Percentiles rank a stretch among this genome's conserved stretches.
These are phyloP conservation scores for Hypocreales sp. DNA, from an alignment of 2,329 filamentous ascomycete genomes.

Conservation along the genomic window DNA sequence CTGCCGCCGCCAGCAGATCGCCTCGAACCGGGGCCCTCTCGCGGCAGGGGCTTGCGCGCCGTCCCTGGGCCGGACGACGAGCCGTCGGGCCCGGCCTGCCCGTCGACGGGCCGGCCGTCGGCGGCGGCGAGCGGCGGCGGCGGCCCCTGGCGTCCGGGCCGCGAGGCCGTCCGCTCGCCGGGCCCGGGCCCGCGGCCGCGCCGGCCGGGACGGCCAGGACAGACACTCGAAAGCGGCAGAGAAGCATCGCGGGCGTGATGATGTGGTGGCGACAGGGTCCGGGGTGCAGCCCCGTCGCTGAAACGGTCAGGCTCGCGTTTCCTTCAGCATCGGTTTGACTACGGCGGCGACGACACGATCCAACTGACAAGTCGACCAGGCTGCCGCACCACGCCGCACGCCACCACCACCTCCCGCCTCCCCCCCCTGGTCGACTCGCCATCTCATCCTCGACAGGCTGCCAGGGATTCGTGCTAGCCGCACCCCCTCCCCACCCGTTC, in stretches of 20 bases:
- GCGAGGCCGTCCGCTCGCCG: too few species aligned
- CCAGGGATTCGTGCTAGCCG: too few species aligned
- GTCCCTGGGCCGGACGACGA: too few species aligned
- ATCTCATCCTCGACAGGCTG: neutral
- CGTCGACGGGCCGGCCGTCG: too few species aligned
- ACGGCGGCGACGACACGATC: conserved; percentile 8
- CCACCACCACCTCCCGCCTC: conserved; percentile 1
- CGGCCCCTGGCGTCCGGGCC: too few species aligned
- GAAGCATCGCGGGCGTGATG: too few species aligned
- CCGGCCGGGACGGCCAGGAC: too few species aligned
- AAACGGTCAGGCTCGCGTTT: conserved; percentile 7
- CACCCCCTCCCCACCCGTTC: neutral
- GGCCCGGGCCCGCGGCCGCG: too few species aligned
- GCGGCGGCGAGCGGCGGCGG: too few species aligned
- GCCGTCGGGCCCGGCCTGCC: too few species aligned
- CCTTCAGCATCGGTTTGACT: conserved; percentile 7
- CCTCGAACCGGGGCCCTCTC: conserved; percentile 9
- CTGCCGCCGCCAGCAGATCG: conserved; percentile 11
- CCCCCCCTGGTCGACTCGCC: neutral
- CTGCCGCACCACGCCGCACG: conserved; percentile 4
- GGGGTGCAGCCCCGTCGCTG: conserved; percentile 2
- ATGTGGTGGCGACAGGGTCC: conserved; percentile 3
- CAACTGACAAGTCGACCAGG: conserved; percentile 14
- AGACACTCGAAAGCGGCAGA: too few species aligned
- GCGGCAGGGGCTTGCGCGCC: too few species aligned